These are phyloP conservation scores for Abrus pulchellus DNA, from an alignment of 306 rosid species.

Conservation along the genomic window DNA sequence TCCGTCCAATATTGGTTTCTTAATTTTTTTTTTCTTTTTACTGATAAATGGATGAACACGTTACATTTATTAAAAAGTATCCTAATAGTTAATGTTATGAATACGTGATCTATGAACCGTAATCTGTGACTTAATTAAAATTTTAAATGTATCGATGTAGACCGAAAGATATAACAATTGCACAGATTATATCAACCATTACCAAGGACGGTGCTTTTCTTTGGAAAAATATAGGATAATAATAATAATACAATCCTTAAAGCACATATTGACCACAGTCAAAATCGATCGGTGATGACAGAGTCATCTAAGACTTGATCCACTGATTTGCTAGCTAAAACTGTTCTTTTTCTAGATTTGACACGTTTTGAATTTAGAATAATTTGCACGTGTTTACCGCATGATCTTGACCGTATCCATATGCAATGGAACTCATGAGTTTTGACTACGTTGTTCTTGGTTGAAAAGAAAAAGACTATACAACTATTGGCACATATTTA, in stretches of 20 bases:
- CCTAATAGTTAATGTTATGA: background rate
- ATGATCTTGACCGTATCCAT: background rate
- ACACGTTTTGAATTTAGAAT: background rate
- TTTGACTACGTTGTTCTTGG: background rate
- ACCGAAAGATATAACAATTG: background rate
- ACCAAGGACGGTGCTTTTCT: too few relatives aligned
- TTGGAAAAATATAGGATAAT: too few relatives aligned
- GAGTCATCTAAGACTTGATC: background rate
- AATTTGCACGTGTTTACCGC: background rate
- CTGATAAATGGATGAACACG: too few relatives aligned
- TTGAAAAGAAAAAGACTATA: background rate
- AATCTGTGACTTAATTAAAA: background rate
- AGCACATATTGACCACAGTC: background rate
- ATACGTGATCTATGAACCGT: background rate
- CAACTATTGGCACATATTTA: background rate
- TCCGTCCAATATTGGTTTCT: too few relatives aligned
- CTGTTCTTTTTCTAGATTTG: background rate
- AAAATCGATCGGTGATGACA: background rate
- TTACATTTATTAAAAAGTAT: too few relatives aligned
- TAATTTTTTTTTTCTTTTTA: too few relatives aligned
- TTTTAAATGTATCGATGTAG: background rate
- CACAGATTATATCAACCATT: too few relatives aligned
- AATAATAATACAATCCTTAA: too few relatives aligned
- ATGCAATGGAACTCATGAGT: background rate
- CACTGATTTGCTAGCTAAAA: too few relatives aligned